Percentiles rank a stretch among this genome's conserved stretches.
Conservation (phyloP, 1,139 yeast genomes). For the Hansenula lynferdii region DNA sequence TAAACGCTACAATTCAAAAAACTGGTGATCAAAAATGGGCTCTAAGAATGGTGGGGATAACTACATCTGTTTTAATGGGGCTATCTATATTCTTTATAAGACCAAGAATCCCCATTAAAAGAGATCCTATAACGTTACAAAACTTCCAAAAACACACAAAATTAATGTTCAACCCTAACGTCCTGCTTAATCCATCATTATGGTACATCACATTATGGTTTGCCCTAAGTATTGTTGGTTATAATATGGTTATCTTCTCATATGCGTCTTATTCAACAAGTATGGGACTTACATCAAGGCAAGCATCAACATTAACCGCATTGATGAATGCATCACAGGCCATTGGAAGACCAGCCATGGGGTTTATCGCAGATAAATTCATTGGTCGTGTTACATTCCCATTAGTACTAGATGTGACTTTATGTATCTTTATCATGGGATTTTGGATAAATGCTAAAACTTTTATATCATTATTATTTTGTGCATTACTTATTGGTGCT, state of each 20-base stretch:
- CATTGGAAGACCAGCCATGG: conserved; percentile 63
- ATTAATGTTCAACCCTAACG: conserved; percentile 10
- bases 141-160: conserved; percentile 7
- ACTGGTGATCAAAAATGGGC: conserved; percentile 68
- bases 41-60: conserved; percentile 50
- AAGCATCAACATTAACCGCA: conserved; percentile 60
- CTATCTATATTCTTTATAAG: conserved; percentile 38
- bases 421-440: conserved; percentile 29
- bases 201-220: conserved; percentile 49
- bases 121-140: conserved; percentile 11
- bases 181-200: conserved; percentile 8
- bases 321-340: conserved; percentile 59
- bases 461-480: conserved; percentile 47
- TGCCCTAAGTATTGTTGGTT: conserved; percentile 48
- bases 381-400: conserved; percentile 54
- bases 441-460: conserved; percentile 54
- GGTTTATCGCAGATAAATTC: conserved; percentile 47
- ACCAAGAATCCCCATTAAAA: conserved; percentile 25
- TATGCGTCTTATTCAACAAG: conserved; percentile 57
- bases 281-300: conserved; percentile 48
- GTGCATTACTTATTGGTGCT: conserved; percentile 48
- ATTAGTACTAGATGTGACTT: conserved; percentile 23
- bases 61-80: conserved; percentile 30
- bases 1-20: conserved; percentile 33
- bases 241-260: conserved; percentile 56